Conservation (phyloP, 2,329 filamentous ascomycete species). For the Pyrenochaeta sp. region DNA sequence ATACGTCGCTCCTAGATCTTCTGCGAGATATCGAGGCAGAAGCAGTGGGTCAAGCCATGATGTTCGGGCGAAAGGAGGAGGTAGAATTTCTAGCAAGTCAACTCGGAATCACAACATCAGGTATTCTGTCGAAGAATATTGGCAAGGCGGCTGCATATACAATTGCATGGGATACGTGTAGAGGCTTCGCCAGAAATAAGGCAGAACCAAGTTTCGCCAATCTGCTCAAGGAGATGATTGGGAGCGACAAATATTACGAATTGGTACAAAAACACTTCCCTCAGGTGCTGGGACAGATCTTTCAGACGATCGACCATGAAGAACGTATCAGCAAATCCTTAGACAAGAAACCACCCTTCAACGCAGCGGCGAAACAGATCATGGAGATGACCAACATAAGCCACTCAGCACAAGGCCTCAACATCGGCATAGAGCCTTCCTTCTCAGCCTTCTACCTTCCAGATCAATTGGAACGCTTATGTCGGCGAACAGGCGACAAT, state of each 20-base stretch:
- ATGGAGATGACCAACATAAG: constrained; percentile 73
- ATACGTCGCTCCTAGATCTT: constrained; percentile 72
- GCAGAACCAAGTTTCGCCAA: constrained; percentile 67
- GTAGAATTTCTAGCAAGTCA: constrained; percentile 67
- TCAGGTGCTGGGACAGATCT: constrained; percentile 77
- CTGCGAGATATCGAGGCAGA: constrained; percentile 77
- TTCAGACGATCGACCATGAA: constrained; percentile 68
- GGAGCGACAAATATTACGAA: constrained; percentile 69
- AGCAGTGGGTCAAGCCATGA: constrained; percentile 79
- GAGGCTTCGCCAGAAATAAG: constrained; percentile 46
- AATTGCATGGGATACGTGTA: constrained; percentile 76
- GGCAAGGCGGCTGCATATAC: constrained; percentile 83
- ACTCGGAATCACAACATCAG: constrained; percentile 22
- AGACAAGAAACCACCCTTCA: constrained; percentile 70
- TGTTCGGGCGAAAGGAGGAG: constrained; percentile 76
- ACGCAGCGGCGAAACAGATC: constrained; percentile 70
- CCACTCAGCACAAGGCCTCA: constrained; percentile 70
- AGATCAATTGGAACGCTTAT: constrained; percentile 80
- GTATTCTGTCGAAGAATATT: constrained; percentile 70
- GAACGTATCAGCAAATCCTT: constrained; percentile 39
- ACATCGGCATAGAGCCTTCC: constrained; percentile 83
- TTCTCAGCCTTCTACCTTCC: constrained; percentile 82
- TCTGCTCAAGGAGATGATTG: constrained; percentile 73
- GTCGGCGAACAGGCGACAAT: constrained; percentile 70
- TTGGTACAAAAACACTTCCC: constrained; percentile 75